phyloP scores from a whole-genome alignment of 768 basidiomycete genomes.

The Calvatia gigantea region DNA sequence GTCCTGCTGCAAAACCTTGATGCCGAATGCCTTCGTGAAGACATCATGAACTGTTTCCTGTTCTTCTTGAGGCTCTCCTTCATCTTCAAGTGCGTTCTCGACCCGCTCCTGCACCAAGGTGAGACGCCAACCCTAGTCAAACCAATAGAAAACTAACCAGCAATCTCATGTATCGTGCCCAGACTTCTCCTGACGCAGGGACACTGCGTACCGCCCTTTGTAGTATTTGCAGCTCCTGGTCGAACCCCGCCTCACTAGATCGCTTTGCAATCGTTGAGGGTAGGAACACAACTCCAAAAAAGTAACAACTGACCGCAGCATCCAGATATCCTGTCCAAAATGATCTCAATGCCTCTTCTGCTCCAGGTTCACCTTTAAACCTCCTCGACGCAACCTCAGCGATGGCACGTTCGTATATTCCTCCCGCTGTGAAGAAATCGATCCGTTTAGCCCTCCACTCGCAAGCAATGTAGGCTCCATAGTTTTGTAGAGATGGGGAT shows the following conservation, averaged over 20 bases:
- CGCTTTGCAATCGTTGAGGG: slow-evolving; percentile 30
- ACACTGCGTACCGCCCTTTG: slow-evolving; percentile 67
- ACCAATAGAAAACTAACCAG: slow-evolving; percentile 39
- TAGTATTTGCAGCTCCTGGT: slow-evolving; percentile 38
- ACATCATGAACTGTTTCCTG: slow-evolving; percentile 43
- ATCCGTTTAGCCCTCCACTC: slow-evolving; percentile 62
- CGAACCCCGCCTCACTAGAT: slow-evolving; percentile 39
- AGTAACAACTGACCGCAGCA: slow-evolving; percentile 48
- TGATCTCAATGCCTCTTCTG: slow-evolving; percentile 53
- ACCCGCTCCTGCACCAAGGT: neutral
- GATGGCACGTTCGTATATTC: slow-evolving; percentile 73
- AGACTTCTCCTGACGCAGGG: slow-evolving; percentile 73
- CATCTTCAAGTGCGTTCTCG: slow-evolving; percentile 26
- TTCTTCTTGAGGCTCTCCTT: slow-evolving; percentile 36
- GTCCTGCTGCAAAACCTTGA: slow-evolving; percentile 52
- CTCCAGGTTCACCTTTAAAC: slow-evolving; percentile 49
- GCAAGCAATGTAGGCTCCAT: slow-evolving; percentile 56
- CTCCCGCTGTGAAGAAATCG: slow-evolving; percentile 51
- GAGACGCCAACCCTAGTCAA: neutral
- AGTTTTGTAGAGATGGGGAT: slow-evolving; percentile 54
- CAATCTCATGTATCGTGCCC: slow-evolving; percentile 74
- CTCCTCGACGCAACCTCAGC: slow-evolving; percentile 63
- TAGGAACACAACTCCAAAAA: neutral
- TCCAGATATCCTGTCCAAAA: slow-evolving; percentile 80
- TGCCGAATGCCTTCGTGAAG: slow-evolving; percentile 53